phyloP scores from a whole-genome alignment of 2,329 filamentous ascomycete species.

The Ophiocordyceps robertsii region DNA sequence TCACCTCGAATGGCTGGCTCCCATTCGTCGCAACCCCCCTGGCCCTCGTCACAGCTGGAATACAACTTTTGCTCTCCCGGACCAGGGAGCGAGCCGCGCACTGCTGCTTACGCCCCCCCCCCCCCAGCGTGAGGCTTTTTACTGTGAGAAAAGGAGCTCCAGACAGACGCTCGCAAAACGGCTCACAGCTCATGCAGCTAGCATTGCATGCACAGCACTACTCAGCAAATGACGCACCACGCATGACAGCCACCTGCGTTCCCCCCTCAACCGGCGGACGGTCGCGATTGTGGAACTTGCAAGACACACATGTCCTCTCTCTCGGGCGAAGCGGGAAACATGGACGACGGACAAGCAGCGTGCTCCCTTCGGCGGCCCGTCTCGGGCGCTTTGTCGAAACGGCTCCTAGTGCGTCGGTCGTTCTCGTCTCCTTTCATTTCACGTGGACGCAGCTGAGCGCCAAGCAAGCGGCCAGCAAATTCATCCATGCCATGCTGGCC shows the following conservation, averaged over 20 bases:
- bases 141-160: not conserved
- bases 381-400: no score
- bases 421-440: conserved; percentile 1
- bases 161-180: not conserved
- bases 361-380: no score
- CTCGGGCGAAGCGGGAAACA: no score
- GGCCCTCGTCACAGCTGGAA: not conserved
- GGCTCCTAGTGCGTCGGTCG: not conserved
- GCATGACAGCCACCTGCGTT: not conserved
- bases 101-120: no score
- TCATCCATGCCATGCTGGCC: not conserved
- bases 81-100: not conserved
- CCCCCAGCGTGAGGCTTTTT: no score
- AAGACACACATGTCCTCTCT: no score
- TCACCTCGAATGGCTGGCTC: not conserved
- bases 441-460: not conserved
- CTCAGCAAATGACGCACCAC: not conserved
- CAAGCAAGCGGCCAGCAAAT: not conserved
- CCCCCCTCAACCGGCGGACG: not conserved
- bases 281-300: not conserved
- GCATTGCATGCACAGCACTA: not conserved
- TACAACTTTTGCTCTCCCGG: conserved; percentile 1
- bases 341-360: no score
- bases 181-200: not conserved
- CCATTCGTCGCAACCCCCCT: conserved; percentile 1